Base-by-base conservation (phyloP, 805 yeast species). In the Schwanniomyces vanrijiae region DNA sequence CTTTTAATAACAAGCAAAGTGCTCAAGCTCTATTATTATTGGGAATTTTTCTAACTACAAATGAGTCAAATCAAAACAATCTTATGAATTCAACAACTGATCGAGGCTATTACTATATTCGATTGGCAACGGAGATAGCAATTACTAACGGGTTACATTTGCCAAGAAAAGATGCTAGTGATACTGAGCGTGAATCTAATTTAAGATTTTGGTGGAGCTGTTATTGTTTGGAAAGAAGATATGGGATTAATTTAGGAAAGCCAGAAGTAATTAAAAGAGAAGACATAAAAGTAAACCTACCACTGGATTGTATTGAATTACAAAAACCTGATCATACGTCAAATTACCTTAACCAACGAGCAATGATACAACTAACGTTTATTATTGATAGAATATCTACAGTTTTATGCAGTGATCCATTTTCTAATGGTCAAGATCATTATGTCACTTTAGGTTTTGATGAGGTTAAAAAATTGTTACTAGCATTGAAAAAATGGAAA, bases 41-140 rank as follows among this genome's bases (percentile, higher is more conserved):
- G 42, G 57, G 57, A 1, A 49, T 53, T 4, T 53, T 38, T 38
- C 44, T 51, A 51, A 53, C 57, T 1, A 53, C 57, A 5, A 53
- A 53, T 18, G 51, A 52, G 40, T 40, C 43, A 22, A 54, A 51
- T 29, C 42, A 46, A 29, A 16, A 20, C 4, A 47, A 49, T 37
- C 48, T 45, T 21, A 38, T 41, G 34, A 42, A 47, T 26, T 54
- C 51, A 45, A 50, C 49, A 14, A n/a, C n/a, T n/a, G n/a, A n/a
- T n/a, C n/a, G n/a, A n/a, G 57, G 57, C 2, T 52, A 53, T 33
- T 18, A 42, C 14, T 51, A 43, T 22, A 40, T 53, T 46, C 45
- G 39, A 25, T 26, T 53, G 22, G 55, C 56, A 10, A 33, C 46
- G 13, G 56, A 53, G 33, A 41, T 51, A 10, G 55, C 53, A 2